Evolutionary conservation across 805 yeast species (phyloP), one percentile per base, ranked within the genome.

Genomic region (Saccharomycopsis fibuligera): DNA sequence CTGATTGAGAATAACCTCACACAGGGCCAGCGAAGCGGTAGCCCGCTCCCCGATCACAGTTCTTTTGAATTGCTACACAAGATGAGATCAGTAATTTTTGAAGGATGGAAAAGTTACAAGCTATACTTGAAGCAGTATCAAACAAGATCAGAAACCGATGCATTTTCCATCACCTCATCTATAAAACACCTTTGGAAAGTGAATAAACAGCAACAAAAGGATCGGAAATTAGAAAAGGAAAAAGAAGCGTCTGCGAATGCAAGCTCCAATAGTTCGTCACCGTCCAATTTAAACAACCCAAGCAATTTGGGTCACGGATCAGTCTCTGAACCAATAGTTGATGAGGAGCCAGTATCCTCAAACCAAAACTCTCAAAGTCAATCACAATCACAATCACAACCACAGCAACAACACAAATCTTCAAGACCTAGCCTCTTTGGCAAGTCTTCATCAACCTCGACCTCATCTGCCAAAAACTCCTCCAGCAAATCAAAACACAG

Each of bases 251-350:
- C n/a, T n/a, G n/a, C n/a, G n/a, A n/a, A n/a, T n/a, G n/a, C n/a
- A n/a, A n/a, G n/a, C n/a, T n/a, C n/a, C n/a, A n/a, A n/a, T n/a
- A n/a, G n/a, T n/a, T n/a, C n/a, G n/a, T n/a, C n/a, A n/a, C n/a
- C n/a, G n/a, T n/a, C n/a, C n/a, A 76, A 81, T 3, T 58, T 84
- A 35, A 79, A 75, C 51, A 77, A 69, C 53, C n/a, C n/a, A n/a
- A n/a, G n/a, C n/a, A n/a, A n/a, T n/a, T n/a, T n/a, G n/a, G n/a
- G n/a, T n/a, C n/a, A n/a, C n/a, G n/a, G n/a, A n/a, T n/a, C n/a
- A n/a, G n/a, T n/a, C n/a, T n/a, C n/a, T n/a, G n/a, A n/a, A n/a
- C n/a, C n/a, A n/a, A n/a, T n/a, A n/a, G n/a, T n/a, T n/a, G n/a
- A n/a, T n/a, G n/a, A n/a, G n/a, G n/a, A n/a, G n/a, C n/a, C n/a